These are phyloP conservation scores for Mucor mucedo DNA, from an alignment of 371 early-diverging fungal species.

Conservation along the genomic window DNA sequence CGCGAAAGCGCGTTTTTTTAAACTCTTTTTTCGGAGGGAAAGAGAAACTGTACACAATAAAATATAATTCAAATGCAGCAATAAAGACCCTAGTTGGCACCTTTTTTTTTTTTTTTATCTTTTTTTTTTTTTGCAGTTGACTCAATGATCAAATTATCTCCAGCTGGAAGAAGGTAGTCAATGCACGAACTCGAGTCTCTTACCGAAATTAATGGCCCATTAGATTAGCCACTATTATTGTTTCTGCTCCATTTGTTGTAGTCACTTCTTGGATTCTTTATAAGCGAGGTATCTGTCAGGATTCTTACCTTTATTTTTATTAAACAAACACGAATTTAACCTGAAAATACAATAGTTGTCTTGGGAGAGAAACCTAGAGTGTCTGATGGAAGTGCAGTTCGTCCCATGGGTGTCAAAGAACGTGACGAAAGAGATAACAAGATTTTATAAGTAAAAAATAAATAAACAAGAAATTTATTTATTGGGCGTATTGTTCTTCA, in stretches of 20 bases:
- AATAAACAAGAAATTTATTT: background rate
- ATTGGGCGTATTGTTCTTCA: background rate
- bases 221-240: slow-evolving; percentile 51
- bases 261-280: slow-evolving; percentile 53
- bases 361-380: slow-evolving; percentile 47
- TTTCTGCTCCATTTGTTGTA: slow-evolving; percentile 49
- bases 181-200: background rate
- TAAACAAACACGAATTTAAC: background rate
- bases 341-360: slow-evolving; percentile 27
- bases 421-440: slow-evolving; percentile 30
- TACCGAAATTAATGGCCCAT: background rate
- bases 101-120: slow-evolving; percentile 1
- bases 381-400: slow-evolving; percentile 44
- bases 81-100: background rate
- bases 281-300: slow-evolving; percentile 41
- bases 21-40: slow-evolving; percentile 34
- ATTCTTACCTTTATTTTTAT: background rate
- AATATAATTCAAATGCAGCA: background rate
- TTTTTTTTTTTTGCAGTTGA: slow-evolving; percentile 10
- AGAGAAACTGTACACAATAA: slow-evolving; percentile 19
- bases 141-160: slow-evolving; percentile 30
- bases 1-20: slow-evolving; percentile 24
- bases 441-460: slow-evolving; percentile 5
- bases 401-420: slow-evolving; percentile 48
- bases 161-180: slow-evolving; percentile 40